Conservation (phyloP, 2,329 filamentous ascomycete species). For the Daldinia sp. region DNA sequence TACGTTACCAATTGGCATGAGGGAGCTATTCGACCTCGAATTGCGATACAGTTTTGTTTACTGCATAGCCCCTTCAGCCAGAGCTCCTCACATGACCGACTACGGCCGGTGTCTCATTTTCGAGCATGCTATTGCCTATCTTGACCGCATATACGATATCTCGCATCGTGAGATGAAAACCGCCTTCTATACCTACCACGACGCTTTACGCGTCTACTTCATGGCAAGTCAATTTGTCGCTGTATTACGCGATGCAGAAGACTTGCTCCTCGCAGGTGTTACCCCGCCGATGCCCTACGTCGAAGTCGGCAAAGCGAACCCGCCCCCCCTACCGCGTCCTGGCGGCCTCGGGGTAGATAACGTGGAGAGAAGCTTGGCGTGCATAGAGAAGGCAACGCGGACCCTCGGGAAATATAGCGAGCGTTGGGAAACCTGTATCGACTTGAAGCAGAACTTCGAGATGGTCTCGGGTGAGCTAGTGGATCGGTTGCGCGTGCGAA, state of each 20-base stretch:
- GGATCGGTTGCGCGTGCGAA: conserved; percentile 52
- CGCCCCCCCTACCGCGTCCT: conserved; percentile 62
- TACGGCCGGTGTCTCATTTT: conserved; percentile 85
- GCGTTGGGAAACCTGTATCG: conserved; percentile 65
- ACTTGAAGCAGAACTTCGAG: conserved; percentile 63
- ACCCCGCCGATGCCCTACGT: conserved; percentile 55
- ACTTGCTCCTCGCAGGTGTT: conserved; percentile 62
- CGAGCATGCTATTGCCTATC: conserved; percentile 84
- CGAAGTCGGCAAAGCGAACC: conserved; percentile 56
- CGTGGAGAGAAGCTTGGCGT: conserved; percentile 63
- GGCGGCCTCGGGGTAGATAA: conserved; percentile 56
- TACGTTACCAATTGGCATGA: conserved; percentile 69
- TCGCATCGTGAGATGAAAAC: conserved; percentile 66
- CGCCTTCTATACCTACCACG: conserved; percentile 84
- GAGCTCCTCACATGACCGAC: conserved; percentile 75
- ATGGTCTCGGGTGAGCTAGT: conserved; percentile 56
- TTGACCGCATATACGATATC: conserved; percentile 75
- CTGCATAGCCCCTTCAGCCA: conserved; percentile 81
- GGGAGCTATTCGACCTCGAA: conserved; percentile 85
- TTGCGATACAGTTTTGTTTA: conserved; percentile 91
- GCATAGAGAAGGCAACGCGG: conserved; percentile 62
- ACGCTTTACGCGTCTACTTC: conserved; percentile 84
- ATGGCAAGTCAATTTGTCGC: conserved; percentile 71
- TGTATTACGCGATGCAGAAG: conserved; percentile 65
- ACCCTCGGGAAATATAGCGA: conserved; percentile 65